Evolutionary conservation across 2,329 filamentous ascomycete species (phyloP).

Genomic region (Podosphaera xanthii): DNA sequence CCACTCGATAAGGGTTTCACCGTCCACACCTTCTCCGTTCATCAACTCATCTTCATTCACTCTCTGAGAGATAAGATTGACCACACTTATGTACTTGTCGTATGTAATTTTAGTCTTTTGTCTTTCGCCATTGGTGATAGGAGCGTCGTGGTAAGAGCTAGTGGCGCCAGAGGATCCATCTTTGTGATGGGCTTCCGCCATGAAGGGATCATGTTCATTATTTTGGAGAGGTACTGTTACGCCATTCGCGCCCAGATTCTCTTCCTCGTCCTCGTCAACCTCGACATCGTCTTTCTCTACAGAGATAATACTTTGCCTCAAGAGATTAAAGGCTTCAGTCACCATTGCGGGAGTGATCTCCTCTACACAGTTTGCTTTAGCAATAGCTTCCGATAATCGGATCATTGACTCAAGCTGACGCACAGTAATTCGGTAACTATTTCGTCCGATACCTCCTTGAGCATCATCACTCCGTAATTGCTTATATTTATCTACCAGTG

Average conservation of each 20-base stretch:
- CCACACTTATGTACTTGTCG: constrained; percentile 80
- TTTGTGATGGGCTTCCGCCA: background rate
- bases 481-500: constrained; percentile 84
- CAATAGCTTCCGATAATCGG: constrained; percentile 87
- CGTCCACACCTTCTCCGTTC: constrained; percentile 61
- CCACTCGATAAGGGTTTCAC: constrained; percentile 64
- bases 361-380: constrained; percentile 88
- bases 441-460: constrained; percentile 78
- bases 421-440: constrained; percentile 94
- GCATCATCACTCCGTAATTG: constrained; percentile 83
- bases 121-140: constrained; percentile 4
- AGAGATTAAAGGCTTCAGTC: constrained; percentile 71
- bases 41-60: constrained; percentile 62
- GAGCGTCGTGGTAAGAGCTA: background rate
- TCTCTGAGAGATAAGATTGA: constrained; percentile 63
- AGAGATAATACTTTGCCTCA: constrained; percentile 86
- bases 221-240: background rate
- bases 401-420: constrained; percentile 92
- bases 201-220: background rate
- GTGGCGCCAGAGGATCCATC: constrained; percentile 3
- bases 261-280: constrained; percentile 56
- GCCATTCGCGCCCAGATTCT: background rate
- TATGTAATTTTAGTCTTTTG: constrained; percentile 73
- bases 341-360: constrained; percentile 74
- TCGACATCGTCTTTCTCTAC: constrained; percentile 97